A percentile compares a stretch with the other conserved stretches of the same genome.
Evolutionary conservation across 768 basidiomycete genomes (phyloP).

Genomic region (Kwoniella botswanensis): DNA sequence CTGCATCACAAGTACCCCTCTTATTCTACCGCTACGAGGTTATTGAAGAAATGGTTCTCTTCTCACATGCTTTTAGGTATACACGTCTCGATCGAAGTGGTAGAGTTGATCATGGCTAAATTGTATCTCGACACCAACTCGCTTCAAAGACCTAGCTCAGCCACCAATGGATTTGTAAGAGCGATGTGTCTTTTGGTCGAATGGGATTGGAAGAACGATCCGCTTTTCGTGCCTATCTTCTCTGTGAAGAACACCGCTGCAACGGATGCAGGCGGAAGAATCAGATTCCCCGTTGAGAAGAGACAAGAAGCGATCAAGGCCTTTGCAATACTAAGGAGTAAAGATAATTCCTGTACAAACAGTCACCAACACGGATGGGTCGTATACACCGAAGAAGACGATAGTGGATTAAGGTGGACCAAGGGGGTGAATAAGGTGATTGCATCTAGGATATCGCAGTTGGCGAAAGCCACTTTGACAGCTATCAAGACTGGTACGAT

Average conservation of each 20-base stretch:
- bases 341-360: slow-evolving; percentile 38
- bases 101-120: slow-evolving; percentile 82
- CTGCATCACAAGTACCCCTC: slow-evolving; percentile 79
- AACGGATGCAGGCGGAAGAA: slow-evolving; percentile 27
- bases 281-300: slow-evolving; percentile 54
- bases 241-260: slow-evolving; percentile 38
- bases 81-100: slow-evolving; percentile 75
- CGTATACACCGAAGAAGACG: slow-evolving; percentile 77
- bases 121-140: slow-evolving; percentile 70
- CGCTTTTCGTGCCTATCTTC: slow-evolving; percentile 75
- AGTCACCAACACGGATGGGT: slow-evolving; percentile 68
- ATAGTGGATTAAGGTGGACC: slow-evolving; percentile 78
- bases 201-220: slow-evolving; percentile 72
- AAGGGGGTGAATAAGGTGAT: slow-evolving; percentile 70
- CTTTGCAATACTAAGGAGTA: slow-evolving; percentile 54
- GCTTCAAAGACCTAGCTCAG: slow-evolving; percentile 69
- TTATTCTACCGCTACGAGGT: slow-evolving; percentile 80
- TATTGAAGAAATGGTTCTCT: slow-evolving; percentile 91
- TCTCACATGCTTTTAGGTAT: slow-evolving; percentile 73
- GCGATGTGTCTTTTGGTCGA: slow-evolving; percentile 74
- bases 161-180: slow-evolving; percentile 67
- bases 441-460: slow-evolving; percentile 71
- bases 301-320: slow-evolving; percentile 50
- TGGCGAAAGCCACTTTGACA: slow-evolving; percentile 77
- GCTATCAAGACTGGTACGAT: slow-evolving; percentile 66